Evolutionary conservation across 1,284 basidiomycete species (phyloP).

Genomic region (Gomphus sp.): DNA sequence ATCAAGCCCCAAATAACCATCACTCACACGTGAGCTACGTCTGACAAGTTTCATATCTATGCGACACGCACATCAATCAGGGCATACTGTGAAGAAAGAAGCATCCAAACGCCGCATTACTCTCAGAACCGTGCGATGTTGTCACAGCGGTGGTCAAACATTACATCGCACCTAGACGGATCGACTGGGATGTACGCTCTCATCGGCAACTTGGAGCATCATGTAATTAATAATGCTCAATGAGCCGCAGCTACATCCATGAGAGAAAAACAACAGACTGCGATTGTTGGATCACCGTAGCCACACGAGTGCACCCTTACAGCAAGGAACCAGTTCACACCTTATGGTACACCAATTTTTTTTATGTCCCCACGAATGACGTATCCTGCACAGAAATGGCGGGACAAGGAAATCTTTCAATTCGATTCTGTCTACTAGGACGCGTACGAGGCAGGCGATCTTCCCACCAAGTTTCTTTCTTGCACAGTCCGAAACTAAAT

Average conservation of each 20-base stretch:
- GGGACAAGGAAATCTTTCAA: constrained; percentile 20
- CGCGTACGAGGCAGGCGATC: constrained; percentile 32
- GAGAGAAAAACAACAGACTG: not conserved
- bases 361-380: too few species aligned
- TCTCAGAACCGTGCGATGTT: constrained; percentile 21
- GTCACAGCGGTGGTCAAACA: constrained; percentile 19
- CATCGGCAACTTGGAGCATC: constrained; percentile 12
- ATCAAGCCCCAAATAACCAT: constrained; percentile 12
- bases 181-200: constrained; percentile 21
- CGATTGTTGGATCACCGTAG: not conserved
- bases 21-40: constrained; percentile 1
- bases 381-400: constrained; percentile 17
- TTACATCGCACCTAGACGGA: constrained; percentile 15
- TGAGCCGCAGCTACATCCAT: not conserved
- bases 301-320: not conserved
- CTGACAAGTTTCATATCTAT: not conserved
- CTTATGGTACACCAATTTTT: not conserved
- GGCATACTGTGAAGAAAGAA: constrained; percentile 21
- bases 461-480: constrained; percentile 44
- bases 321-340: not conserved
- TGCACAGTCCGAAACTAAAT: constrained; percentile 33
- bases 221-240: not conserved
- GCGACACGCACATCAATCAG: constrained; percentile 30
- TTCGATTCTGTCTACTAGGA: constrained; percentile 37
- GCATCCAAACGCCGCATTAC: constrained; percentile 30